Conservation (phyloP, 805 yeast genomes). For the Dipodascus geniculatus region DNA sequence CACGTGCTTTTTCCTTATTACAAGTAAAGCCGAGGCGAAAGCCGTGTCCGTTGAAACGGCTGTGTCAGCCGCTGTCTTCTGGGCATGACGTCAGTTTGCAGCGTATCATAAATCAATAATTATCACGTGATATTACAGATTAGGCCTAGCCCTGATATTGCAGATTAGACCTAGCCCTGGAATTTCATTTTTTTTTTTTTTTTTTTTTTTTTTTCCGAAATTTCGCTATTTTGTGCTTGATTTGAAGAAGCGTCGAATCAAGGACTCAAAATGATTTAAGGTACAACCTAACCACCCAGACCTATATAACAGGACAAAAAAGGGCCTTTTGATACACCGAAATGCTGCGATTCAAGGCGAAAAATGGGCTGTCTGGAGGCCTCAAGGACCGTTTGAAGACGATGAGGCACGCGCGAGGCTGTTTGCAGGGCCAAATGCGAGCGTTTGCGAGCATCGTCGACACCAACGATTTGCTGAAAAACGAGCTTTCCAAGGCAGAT, state of each 20-base stretch:
- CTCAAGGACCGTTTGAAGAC: background rate
- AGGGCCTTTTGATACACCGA: background rate
- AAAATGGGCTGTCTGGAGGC: too few species aligned
- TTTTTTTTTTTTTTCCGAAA: too few species aligned
- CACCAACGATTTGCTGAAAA: background rate
- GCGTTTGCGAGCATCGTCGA: background rate
- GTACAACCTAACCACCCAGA: too few species aligned
- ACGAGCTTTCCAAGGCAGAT: background rate
- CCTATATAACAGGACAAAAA: too few species aligned
- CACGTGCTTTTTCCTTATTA: background rate
- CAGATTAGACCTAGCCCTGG: background rate
- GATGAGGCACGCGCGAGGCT: background rate
- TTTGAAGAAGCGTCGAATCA: too few species aligned
- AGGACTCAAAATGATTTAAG: too few species aligned
- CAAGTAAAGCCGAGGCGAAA: background rate
- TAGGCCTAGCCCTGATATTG: background rate
- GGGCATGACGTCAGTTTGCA: too few species aligned
- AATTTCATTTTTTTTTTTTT: background rate
- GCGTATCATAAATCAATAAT: too few species aligned
- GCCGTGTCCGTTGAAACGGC: background rate
- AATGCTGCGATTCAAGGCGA: background rate
- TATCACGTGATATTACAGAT: background rate
- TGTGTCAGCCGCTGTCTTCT: too few species aligned
- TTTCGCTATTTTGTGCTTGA: too few species aligned
- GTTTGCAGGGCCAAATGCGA: background rate